A percentile compares a stretch with the other conserved stretches of the same genome.
Conservation (phyloP, 2,329 filamentous ascomycete species). For the Ceratocystis albifundus region DNA sequence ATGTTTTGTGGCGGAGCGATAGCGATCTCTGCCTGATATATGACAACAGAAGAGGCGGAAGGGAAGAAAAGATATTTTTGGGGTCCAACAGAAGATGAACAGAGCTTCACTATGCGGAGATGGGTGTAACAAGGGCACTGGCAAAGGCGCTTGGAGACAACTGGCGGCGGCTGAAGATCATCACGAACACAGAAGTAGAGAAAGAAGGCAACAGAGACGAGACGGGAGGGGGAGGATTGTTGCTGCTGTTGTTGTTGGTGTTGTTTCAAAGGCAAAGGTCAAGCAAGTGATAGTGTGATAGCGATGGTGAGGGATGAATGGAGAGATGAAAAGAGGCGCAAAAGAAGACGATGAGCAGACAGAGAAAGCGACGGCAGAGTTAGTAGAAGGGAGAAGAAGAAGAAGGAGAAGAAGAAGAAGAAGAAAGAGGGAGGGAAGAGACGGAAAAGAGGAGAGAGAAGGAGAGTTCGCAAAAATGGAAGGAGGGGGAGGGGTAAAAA, state of each 20-base stretch:
- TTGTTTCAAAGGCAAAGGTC: too few relatives aligned
- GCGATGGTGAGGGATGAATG: too few relatives aligned
- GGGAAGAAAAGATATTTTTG: neutral
- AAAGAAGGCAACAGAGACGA: neutral
- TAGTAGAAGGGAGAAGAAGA: neutral
- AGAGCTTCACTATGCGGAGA: conserved; percentile 2
- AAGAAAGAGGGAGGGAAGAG: neutral
- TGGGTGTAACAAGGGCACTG: conserved; percentile 12
- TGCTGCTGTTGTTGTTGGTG: too few relatives aligned
- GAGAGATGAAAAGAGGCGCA: neutral
- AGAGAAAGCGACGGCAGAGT: neutral
- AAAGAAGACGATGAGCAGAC: neutral
- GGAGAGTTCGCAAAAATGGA: conserved; percentile 2
- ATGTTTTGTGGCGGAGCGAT: neutral
- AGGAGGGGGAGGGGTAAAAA: neutral
- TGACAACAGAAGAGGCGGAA: neutral
- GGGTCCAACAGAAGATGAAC: neutral
- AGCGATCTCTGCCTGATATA: neutral
- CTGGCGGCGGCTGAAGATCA: conserved; percentile 19
- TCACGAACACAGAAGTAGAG: conserved; percentile 13
- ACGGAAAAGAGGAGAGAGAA: neutral
- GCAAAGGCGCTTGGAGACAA: conserved; percentile 20
- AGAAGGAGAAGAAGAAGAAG: conserved; percentile 4
- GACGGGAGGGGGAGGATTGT: neutral
- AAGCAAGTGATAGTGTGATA: neutral